Evolutionary conservation across 2,329 filamentous ascomycete genomes (phyloP), one percentile per base, ranked within the genome.

Genomic region (Huntiella savannae): DNA sequence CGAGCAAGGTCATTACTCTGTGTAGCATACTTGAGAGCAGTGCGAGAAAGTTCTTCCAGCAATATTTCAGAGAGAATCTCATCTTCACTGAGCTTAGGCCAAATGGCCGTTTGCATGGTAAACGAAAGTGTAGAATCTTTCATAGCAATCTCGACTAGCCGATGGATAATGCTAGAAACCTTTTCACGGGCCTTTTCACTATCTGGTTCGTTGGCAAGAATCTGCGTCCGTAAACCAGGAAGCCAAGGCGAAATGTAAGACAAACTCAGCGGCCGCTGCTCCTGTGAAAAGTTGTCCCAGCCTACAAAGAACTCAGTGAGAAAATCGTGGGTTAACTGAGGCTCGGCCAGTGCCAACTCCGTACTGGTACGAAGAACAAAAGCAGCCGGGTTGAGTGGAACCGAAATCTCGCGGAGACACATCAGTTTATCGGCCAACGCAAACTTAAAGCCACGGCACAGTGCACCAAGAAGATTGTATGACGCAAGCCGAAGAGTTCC

Each of bases 231-330:
- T 33, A 82, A 59, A 10, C 75, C 70, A 4, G 71, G 65, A 34
- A 82, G 62, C 77, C 77, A 82, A 2, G 77, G 77, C 4, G 76
- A 73, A 72, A 82, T 78, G 55, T 82, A 82, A 4, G 75, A 71
- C 28, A 82, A 63, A 52, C 75, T 78, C 17, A 81, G 56, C 1
- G 76, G 73, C 52, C 77, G 75, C 55, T 82, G 77, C 47, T 79
- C 72, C 33, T 77, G 71, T 1, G 73, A 69, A 53, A 80, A 77
- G 54, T 75, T 79, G 52, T 79, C 75, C 77, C 77, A 82, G 13
- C 77, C 75, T 17, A 79, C 74, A 49, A 82, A 81, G 55, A 82
- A 82, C 54, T 81, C 77, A n/a, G 77, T 79, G 35, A 82, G 55
- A 54, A 82, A 82, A 54, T 82, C 77, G 5, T 69, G 70, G 1